Conservation (phyloP, 176 grass and related monocot genomes). For the Oryza meyeriana region DNA sequence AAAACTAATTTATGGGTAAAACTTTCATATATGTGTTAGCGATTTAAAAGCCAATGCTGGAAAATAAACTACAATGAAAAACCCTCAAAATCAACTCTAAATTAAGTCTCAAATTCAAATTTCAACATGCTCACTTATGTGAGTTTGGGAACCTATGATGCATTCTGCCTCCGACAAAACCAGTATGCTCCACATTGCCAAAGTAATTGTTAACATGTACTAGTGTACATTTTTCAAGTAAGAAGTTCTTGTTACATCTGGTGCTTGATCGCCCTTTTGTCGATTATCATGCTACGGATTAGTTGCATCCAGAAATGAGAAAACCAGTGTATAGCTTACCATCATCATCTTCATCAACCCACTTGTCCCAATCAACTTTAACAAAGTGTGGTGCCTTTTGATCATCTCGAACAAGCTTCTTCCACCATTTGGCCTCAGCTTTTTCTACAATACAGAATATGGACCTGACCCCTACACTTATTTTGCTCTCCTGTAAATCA, state of each 20-base stretch:
- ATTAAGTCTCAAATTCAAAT: neutral
- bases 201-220: neutral
- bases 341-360: conserved; percentile 97
- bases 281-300: neutral
- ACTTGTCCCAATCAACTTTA: conserved; percentile 99
- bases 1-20: no score
- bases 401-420: conserved; percentile 67
- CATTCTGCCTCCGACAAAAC: neutral
- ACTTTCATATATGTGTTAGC: no score
- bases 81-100: no score
- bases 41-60: no score
- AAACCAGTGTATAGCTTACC: conserved; percentile 39
- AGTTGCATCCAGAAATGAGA: neutral
- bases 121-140: neutral
- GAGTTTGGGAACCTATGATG: neutral
- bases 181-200: neutral
- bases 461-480: conserved; percentile 67
- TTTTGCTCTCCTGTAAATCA: conserved; percentile 72
- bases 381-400: conserved; percentile 65
- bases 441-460: conserved; percentile 77
- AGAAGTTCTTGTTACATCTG: neutral
- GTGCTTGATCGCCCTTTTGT: neutral
- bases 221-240: neutral
- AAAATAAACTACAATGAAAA: no score
- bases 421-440: conserved; percentile 85